A percentile compares a stretch with the other conserved stretches of the same genome.
phyloP scores from a whole-genome alignment of 116 monocot species.

The Iris pallida region DNA sequence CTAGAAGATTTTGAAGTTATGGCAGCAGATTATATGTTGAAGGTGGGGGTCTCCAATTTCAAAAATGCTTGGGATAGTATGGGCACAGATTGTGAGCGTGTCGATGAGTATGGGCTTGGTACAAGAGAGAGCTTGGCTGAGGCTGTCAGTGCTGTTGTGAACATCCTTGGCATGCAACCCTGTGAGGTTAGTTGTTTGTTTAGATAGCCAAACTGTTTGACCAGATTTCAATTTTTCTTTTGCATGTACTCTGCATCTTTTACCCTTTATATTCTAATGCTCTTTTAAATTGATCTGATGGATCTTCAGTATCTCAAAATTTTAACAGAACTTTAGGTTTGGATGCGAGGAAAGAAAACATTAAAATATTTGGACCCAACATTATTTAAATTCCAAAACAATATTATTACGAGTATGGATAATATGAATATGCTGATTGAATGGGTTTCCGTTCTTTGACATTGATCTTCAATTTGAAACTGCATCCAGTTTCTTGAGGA shows the following conservation, averaged over 20 bases:
- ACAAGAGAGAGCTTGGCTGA: constrained; percentile 76
- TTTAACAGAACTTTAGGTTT: no score
- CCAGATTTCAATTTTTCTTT: neutral
- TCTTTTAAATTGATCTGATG: no score
- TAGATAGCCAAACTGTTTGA: neutral
- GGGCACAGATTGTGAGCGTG: constrained; percentile 62
- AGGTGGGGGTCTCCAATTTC: constrained; percentile 82
- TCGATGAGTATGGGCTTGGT: constrained; percentile 94
- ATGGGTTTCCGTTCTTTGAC: no score
- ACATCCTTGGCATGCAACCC: constrained; percentile 92
- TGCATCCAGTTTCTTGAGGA: no score
- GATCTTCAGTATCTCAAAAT: no score
- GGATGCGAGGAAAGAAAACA: no score
- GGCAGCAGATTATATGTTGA: constrained; percentile 81
- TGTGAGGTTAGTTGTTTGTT: constrained; percentile 64
- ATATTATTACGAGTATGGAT: no score
- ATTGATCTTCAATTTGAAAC: no score
- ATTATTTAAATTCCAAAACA: no score
- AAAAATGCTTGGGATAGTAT: constrained; percentile 93
- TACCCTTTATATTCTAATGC: no score
- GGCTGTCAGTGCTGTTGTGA: constrained; percentile 81
- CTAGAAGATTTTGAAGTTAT: constrained; percentile 91
- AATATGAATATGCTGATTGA: no score
- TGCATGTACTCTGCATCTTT: neutral
- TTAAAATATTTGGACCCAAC: no score